Percentiles rank a stretch among this genome's conserved stretches.
phyloP scores from a whole-genome alignment of 257 asterid species.

The Fraxinus excelsior region DNA sequence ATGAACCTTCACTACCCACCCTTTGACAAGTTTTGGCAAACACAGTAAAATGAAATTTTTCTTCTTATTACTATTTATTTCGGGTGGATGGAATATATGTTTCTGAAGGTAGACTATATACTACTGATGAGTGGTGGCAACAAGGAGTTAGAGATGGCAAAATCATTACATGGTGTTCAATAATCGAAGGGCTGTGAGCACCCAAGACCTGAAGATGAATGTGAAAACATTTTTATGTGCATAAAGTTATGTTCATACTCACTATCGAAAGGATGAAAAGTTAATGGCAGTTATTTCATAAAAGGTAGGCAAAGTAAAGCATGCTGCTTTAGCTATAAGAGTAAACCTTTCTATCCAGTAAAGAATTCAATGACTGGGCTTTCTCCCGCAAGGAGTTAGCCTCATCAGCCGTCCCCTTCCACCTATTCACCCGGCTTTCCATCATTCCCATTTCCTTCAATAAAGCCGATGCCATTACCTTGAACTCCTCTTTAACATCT shows the following conservation, averaged over 20 bases:
- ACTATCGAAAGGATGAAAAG: constrained; percentile 8
- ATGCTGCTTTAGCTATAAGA: constrained; percentile 14
- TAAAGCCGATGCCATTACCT: constrained; percentile 88
- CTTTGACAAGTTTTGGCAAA: background rate
- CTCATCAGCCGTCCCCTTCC: constrained; percentile 87
- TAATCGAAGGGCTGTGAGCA: background rate
- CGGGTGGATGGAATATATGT: background rate
- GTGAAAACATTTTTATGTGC: constrained; percentile 19
- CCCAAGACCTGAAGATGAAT: background rate
- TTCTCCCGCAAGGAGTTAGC: constrained; percentile 75
- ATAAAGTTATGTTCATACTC: constrained; percentile 17
- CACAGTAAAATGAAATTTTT: background rate
- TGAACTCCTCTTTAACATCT: constrained; percentile 87
- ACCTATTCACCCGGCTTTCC: constrained; percentile 79
- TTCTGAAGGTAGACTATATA: background rate
- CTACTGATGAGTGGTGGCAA: background rate
- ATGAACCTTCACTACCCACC: background rate
- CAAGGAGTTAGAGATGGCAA: background rate
- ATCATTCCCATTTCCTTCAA: constrained; percentile 82
- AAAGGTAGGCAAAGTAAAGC: constrained; percentile 21
- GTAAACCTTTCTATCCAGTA: constrained; percentile 66
- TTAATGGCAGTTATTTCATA: constrained; percentile 15
- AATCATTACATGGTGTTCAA: background rate
- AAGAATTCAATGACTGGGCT: constrained; percentile 59
- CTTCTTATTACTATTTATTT: background rate